Evolutionary conservation across 306 rosid species (phyloP), one percentile per base, ranked within the genome.

Genomic region (Pyrus betulifolia): DNA sequence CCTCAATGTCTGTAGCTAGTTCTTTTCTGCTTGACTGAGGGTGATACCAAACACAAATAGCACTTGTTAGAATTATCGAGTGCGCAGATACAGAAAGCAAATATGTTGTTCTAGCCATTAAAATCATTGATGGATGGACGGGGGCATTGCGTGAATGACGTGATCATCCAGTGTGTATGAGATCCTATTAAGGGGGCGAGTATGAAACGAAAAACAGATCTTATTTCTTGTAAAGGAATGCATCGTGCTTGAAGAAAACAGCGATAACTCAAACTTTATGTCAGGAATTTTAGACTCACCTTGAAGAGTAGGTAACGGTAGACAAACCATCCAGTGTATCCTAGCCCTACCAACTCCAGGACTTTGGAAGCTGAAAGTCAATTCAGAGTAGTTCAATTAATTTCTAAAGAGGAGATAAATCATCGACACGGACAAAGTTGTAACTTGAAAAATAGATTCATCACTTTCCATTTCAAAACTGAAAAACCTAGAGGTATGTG

Each of bases 281-380:
- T 44, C 63, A 57, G 54, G 38, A 67, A 69, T 30, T 44, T 44
- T 33, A 8, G 19, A 63, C 80, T 69, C 75, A 86, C 99, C 99
- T 91, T 96, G 81, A 96, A 96, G 87, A 96, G 98, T 76, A 96
- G 97, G 88, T 96, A 96, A 40, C 99, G 98, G 84, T 96, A 96
- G 83, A 96, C 99, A 51, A 96, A 96, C 99, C 99, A 96, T 65
- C 99, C 99, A 0, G 99, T 92, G 79, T 96, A 96, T 65, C 97
- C 99, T 70, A 96, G 91, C 80, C 99, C 99, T 64, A 96, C 99
- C 89, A 96, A 87, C 86, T 96, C 99, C 90, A 96, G 51, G 72
- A 96, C 38, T 92, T 96, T 33, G 99, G 99, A 81, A 96, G 97
- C 99, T 96, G 97, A 67, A 38, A 76, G 13, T 12, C 1, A 69